Evolutionary conservation across 805 yeast species (phyloP), one percentile per base, ranked within the genome.

Genomic region (Kodamaea leandrae): DNA sequence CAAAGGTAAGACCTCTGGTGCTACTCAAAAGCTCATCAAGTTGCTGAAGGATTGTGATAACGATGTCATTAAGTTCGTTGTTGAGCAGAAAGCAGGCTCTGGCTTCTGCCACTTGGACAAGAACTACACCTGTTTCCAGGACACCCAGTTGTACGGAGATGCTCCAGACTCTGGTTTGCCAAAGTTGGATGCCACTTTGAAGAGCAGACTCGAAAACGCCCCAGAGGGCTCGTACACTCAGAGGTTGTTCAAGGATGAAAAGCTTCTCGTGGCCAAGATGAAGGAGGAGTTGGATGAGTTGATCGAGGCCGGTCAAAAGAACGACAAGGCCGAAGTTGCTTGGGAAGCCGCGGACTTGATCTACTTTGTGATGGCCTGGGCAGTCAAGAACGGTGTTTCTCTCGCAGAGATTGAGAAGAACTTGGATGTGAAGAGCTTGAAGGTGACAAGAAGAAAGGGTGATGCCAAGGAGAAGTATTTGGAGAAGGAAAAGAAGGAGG

Each of bases 311-410:
- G 72, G 71, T 10, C 47, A 55, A 53, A 42, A 54, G 20, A 51
- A 50, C 9, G 57, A 55, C 36, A 53, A 50, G 36, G 53, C 57
- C 23, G 71, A 91, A 43, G 76, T 88, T 41, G 84, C 98, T 0
- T 93, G 96, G 96, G 99, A 93, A 67, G 91, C 95, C 39, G 99
- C 99, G 6, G 99, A 93, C 61, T 72, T 93, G 60, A 49, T 78
- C 19, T 78, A 78, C 53, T 78, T 78, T 57, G 77, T 76, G 4
- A 53, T 78, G 63, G 65, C 74, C 7, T 72, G 74, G 68, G 74
- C 79, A 51, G 68, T 70, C 37, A 76, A 86, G 62, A 71, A 80
- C 53, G 96, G 91, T 23, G 96, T 93, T 23, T 66, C 83, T 18
- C 67, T 89, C 54, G 68, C 76, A 6, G 97, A 90, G 53, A 81